phyloP scores from a whole-genome alignment of 177 flowering plant genomes.

The Vitis hybrid region DNA sequence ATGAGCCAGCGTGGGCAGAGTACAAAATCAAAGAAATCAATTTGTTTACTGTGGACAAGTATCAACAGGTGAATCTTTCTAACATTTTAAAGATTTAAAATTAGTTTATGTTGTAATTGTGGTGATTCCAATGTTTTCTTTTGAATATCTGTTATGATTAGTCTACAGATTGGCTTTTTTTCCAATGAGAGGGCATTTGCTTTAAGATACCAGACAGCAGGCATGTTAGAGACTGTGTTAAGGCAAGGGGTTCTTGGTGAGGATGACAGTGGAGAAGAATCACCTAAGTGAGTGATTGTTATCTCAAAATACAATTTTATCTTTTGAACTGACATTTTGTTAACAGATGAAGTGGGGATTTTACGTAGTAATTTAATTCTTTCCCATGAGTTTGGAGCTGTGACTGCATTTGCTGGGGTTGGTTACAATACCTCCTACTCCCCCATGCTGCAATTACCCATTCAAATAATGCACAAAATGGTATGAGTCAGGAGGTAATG shows the following conservation, averaged over 20 bases:
- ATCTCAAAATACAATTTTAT: not conserved
- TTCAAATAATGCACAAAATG: not conserved
- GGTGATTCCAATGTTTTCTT: constrained; percentile 18
- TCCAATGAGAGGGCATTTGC: constrained; percentile 82
- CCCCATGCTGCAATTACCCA: not conserved
- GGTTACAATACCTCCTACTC: not conserved
- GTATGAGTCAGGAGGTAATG: too few relatives aligned
- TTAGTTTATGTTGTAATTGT: constrained; percentile 5
- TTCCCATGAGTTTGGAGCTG: not conserved
- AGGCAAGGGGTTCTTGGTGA: constrained; percentile 95
- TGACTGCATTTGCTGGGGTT: not conserved
- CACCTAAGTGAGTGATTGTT: constrained; percentile 64
- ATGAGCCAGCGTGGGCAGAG: constrained; percentile 84
- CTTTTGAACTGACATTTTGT: not conserved
- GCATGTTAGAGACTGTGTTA: constrained; percentile 83
- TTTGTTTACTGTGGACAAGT: constrained; percentile 94
- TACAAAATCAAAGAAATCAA: constrained; percentile 94
- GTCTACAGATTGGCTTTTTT: constrained; percentile 87
- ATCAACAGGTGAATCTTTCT: constrained; percentile 77
- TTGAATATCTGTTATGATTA: constrained; percentile 41
- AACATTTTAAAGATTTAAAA: constrained; percentile 1
- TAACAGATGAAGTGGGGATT: not conserved
- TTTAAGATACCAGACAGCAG: constrained; percentile 88
- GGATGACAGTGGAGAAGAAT: constrained; percentile 95
- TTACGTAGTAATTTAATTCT: not conserved